A percentile compares a stretch with the other conserved stretches of the same genome.
These are phyloP conservation scores for Boletus rubropictus DNA, from an alignment of 768 basidiomycete genomes.

Conservation along the genomic window DNA sequence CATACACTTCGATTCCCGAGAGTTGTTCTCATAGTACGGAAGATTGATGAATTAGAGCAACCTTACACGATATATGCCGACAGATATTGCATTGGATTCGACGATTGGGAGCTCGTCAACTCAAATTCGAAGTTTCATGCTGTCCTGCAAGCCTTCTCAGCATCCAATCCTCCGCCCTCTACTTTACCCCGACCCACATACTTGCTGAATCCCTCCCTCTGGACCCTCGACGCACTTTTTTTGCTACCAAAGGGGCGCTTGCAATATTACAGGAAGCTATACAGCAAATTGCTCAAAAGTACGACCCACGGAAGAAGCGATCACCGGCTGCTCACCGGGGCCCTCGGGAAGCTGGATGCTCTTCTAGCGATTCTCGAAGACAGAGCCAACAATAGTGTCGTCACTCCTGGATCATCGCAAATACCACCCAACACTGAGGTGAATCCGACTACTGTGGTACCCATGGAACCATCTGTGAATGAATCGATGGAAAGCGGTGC, in stretches of 20 bases:
- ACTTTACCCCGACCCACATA: conserved; percentile 31
- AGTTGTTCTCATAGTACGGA: conserved; percentile 13
- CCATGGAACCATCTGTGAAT: neutral
- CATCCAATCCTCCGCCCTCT: conserved; percentile 52
- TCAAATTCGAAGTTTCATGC: conserved; percentile 65
- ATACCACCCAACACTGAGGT: neutral
- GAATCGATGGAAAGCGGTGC: conserved; percentile 1
- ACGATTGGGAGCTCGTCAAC: conserved; percentile 75
- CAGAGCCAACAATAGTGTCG: conserved; percentile 40
- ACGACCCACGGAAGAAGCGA: conserved; percentile 84
- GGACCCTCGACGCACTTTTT: conserved; percentile 89
- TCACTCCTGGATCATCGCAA: neutral
- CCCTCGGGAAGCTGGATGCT: conserved; percentile 72
- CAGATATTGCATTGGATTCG: conserved; percentile 72
- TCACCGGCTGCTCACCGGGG: conserved; percentile 71
- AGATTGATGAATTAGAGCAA: conserved; percentile 89
- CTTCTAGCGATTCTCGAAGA: conserved; percentile 65
- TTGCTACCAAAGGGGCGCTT: conserved; percentile 77
- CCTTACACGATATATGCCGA: conserved; percentile 81
- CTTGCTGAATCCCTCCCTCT: conserved; percentile 40
- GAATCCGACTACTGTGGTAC: neutral
- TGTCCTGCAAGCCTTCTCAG: conserved; percentile 67
- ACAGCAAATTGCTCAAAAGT: conserved; percentile 77
- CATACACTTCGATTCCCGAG: conserved; percentile 11
- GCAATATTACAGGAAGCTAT: conserved; percentile 89